phyloP scores from a whole-genome alignment of 176 grass and related monocot species.

The Oryza punctata region DNA sequence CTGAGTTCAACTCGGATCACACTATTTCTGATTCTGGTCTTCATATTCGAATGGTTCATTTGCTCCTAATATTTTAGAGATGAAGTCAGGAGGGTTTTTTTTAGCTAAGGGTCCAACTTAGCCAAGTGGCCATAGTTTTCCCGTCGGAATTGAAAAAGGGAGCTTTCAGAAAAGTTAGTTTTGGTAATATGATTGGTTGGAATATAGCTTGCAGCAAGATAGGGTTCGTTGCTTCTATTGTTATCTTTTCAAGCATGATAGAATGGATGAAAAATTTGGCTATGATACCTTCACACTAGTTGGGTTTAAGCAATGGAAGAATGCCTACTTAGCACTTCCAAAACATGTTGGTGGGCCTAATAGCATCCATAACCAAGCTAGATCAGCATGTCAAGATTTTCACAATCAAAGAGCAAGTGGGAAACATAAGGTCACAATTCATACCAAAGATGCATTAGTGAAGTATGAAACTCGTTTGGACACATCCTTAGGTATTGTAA shows the following conservation, averaged over 20 bases:
- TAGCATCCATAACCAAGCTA: constrained; percentile 3
- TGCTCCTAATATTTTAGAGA: background rate
- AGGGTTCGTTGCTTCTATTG: background rate
- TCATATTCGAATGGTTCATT: no score
- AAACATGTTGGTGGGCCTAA: background rate
- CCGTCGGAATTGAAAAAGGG: background rate
- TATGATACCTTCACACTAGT: no score
- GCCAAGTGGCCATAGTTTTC: background rate
- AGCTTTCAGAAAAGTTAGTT: background rate
- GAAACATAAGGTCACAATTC: background rate
- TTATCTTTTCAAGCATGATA: no score
- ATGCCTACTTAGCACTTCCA: background rate
- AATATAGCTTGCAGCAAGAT: background rate
- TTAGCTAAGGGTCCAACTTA: background rate
- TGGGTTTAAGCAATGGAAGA: background rate
- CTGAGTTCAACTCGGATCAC: background rate
- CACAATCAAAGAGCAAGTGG: background rate
- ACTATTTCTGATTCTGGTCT: background rate
- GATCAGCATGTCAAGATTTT: background rate
- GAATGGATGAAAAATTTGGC: no score
- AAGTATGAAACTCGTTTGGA: constrained; percentile 9
- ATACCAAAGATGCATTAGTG: background rate
- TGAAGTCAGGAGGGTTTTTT: background rate
- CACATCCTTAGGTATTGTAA: background rate
- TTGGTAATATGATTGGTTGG: background rate